Base-by-base conservation (phyloP, 2,329 filamentous ascomycete genomes). In the Rhinocladiella similis region DNA sequence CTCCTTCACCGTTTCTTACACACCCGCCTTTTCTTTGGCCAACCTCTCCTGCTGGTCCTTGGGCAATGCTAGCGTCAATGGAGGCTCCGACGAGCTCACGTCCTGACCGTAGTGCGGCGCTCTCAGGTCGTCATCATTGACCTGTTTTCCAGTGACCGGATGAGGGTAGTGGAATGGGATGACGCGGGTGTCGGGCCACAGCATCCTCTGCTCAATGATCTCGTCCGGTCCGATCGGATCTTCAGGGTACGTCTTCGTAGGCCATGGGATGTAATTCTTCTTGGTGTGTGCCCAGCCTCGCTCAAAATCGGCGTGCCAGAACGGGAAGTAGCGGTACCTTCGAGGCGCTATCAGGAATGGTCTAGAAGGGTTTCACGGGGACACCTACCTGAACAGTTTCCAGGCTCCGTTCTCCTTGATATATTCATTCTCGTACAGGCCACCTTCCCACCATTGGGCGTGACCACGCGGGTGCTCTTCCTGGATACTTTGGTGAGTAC, bases 401-500 rank as follows among this genome's bases (percentile, higher is more conserved):
- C 81, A 83, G 4, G 75, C 70, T 3, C 79, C 79, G 57, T 77
- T 67, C 63, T 83, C 79, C 68, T 81, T 82, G 69, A 83, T 77
- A 66, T 82, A 83, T 66, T 83, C 80, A 64, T 83, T 83, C 68
- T 83, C 80, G 67, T 83, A 83, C 35, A 83, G 67, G 2, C 81
- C 80, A 42, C 80, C 80, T 66, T 83, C 81, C 77, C 79, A 83
- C 81, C 81, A 83, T 65, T 83, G 80, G 10, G 76, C 72, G 47
- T 80, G 74, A 1, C 80, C 80, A 10, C 79, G 75, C 5, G 80
- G 80, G 61, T 82, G 79, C 7, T 70, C 72, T 42, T 78, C 75
- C 46, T 75, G 72, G 63, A 83, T 75, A 55, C 73, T 77, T 63
- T 79, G 70, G 67, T 83, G 81, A 27, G 78, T 80, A 48, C 80